phyloP scores from a whole-genome alignment of 1,139 yeast species.

The Groenewaldozyma auringiensis region DNA sequence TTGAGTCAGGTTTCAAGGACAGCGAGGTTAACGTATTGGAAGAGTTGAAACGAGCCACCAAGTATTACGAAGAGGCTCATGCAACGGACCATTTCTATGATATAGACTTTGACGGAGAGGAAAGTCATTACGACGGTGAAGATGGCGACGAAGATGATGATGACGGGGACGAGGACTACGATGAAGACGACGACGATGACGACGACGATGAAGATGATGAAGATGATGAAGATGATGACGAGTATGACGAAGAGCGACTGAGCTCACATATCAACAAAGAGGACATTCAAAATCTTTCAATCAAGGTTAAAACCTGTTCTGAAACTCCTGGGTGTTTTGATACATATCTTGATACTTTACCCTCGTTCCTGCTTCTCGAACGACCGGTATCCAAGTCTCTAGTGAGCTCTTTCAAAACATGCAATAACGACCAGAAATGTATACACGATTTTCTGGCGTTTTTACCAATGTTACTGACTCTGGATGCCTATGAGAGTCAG shows the following conservation, averaged over 20 bases:
- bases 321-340: conserved; percentile 1
- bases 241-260: neutral
- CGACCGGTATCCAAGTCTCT: neutral
- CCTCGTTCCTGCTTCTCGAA: conserved; percentile 1
- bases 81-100: neutral
- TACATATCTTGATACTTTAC: neutral
- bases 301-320: neutral
- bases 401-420: neutral
- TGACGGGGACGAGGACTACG: neutral
- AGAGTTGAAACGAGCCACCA: neutral
- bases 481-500: conserved; percentile 1
- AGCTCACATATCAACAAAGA: neutral
- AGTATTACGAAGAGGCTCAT: neutral
- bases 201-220: neutral
- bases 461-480: conserved; percentile 1
- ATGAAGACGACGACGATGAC: neutral
- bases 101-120: neutral
- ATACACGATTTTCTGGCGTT: neutral
- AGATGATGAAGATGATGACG: neutral
- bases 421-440: neutral
- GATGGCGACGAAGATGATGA: neutral
- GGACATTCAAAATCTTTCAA: neutral
- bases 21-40: neutral
- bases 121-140: neutral
- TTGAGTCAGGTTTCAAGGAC: too few species aligned